Percentiles rank a stretch among this genome's conserved stretches.
phyloP scores from a whole-genome alignment of 2,329 filamentous ascomycete genomes.

The Fusarium redolens region DNA sequence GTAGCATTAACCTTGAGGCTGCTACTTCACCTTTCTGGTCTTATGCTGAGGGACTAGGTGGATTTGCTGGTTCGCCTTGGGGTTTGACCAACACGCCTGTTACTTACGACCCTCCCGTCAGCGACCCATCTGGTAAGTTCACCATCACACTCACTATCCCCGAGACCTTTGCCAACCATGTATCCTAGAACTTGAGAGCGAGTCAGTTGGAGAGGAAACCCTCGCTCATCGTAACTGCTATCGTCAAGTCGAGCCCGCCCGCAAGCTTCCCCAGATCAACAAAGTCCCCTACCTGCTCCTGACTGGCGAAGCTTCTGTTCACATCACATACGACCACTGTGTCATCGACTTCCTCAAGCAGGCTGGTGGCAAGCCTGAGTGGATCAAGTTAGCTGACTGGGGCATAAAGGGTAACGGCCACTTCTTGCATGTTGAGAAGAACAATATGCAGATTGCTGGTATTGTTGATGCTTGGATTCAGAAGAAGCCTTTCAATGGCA shows the following conservation, averaged over 20 bases:
- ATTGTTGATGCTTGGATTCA: conserved; percentile 14
- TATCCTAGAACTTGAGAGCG: conserved; percentile 7
- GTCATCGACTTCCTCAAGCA: conserved; percentile 27
- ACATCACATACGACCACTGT: conserved; percentile 28
- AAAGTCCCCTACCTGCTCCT: conserved; percentile 28
- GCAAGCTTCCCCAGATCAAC: conserved; percentile 27
- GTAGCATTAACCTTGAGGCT: conserved; percentile 33
- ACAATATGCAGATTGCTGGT: conserved; percentile 31
- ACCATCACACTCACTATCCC: background rate
- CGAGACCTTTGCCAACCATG: background rate
- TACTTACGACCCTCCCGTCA: conserved; percentile 30
- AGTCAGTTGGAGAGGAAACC: conserved; percentile 28
- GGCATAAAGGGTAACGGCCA: conserved; percentile 34
- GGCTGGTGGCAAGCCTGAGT: conserved; percentile 26
- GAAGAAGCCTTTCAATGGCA: background rate
- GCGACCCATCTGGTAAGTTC: background rate
- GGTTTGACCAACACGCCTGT: conserved; percentile 28
- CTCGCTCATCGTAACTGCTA: conserved; percentile 28
- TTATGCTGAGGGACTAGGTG: conserved; percentile 29
- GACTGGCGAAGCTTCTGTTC: conserved; percentile 32
- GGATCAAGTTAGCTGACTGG: conserved; percentile 20
- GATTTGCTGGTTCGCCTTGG: conserved; percentile 16
- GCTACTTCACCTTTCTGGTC: conserved; percentile 34
- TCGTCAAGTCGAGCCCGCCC: conserved; percentile 26
- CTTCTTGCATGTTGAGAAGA: conserved; percentile 35